These are phyloP conservation scores for Ophiostoma sp. DNA, from an alignment of 2,329 filamentous ascomycete genomes.

Conservation along the genomic window DNA sequence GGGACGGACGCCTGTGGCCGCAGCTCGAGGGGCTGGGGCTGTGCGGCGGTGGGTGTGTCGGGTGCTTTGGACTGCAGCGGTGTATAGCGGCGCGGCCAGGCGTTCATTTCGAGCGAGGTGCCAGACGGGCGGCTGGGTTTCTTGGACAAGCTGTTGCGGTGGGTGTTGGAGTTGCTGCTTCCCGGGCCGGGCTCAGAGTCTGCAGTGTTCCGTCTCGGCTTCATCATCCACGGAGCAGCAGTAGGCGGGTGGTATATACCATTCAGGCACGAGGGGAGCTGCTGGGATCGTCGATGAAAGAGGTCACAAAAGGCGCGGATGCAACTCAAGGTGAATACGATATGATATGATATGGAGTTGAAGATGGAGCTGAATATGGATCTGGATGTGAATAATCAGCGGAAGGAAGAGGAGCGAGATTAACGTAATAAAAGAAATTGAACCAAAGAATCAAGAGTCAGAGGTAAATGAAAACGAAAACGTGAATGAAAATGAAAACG, in stretches of 20 bases:
- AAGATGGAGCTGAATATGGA: too few species aligned
- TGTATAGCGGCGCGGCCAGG: constrained; percentile 8
- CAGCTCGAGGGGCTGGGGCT: constrained; percentile 4
- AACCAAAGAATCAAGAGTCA: not conserved
- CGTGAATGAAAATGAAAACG: not conserved
- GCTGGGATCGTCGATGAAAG: too few species aligned
- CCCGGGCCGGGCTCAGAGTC: constrained; percentile 17
- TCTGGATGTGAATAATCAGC: too few species aligned
- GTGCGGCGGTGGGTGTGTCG: not conserved
- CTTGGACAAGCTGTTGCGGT: not conserved
- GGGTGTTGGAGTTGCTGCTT: not conserved
- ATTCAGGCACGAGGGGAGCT: too few species aligned
- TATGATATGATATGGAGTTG: too few species aligned
- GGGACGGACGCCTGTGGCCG: not conserved
- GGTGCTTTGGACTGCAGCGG: not conserved
- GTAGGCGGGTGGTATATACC: too few species aligned
- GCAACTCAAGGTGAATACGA: too few species aligned
- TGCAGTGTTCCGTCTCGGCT: constrained; percentile 16
- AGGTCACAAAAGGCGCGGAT: too few species aligned
- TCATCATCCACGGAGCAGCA: not conserved
- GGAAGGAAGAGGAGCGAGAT: too few species aligned
- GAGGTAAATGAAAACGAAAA: not conserved
- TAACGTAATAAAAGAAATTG: too few species aligned
- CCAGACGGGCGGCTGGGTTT: not conserved
- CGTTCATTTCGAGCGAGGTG: constrained; percentile 8